Evolutionary conservation across 2,329 filamentous ascomycete genomes (phyloP), one percentile per base, ranked within the genome.

Genomic region (Teratosphaeria pseudoeucalypti): DNA sequence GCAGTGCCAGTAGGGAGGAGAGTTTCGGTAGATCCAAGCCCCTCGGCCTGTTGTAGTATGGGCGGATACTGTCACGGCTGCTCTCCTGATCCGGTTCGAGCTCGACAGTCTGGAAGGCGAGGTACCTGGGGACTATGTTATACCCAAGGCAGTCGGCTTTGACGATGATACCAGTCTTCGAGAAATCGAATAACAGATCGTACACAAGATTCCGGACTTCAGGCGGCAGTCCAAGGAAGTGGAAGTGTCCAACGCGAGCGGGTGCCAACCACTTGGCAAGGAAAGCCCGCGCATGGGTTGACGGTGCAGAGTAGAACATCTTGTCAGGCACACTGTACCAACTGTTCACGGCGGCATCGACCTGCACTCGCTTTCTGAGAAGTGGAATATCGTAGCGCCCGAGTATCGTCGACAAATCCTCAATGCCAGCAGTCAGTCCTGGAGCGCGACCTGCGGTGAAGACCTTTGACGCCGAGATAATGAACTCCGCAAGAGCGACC

Each of bases 1-100:
- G 60, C 4, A 64, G 12, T 5, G 62, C 55, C 6, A 65, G 57
- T n/a, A 43, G 16, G 37, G 37, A 43, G 37, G 37, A 43, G 37
- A 43, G 37, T n/a, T 43, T 43, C 37, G 37, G 37, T 10, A 43
- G 37, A n/a, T 43, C 37, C 37, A 43, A 14, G 37, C 37, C 37
- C 16, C 2, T 43, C 16, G 37, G 9, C 16, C 5, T 43, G 10
- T 2, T 14, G 9, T 12, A 43, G 37, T 2, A 43, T 14, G 11
- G 11, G 3, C 9, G 34, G 16, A 14, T 10, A 10, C 34, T 10
- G 34, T 39, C 3, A 10, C 16, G 34, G 34, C 34, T 16, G 34
- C 34, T 39, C 11, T 39, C 34, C 34, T 39, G 34, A 14, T 39
- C 34, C 2, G 34, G 34, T 10, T 39, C 34, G 16, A 39, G 34